These are phyloP conservation scores for Castanospermum australe DNA, from an alignment of 306 rosid species.

Conservation along the genomic window DNA sequence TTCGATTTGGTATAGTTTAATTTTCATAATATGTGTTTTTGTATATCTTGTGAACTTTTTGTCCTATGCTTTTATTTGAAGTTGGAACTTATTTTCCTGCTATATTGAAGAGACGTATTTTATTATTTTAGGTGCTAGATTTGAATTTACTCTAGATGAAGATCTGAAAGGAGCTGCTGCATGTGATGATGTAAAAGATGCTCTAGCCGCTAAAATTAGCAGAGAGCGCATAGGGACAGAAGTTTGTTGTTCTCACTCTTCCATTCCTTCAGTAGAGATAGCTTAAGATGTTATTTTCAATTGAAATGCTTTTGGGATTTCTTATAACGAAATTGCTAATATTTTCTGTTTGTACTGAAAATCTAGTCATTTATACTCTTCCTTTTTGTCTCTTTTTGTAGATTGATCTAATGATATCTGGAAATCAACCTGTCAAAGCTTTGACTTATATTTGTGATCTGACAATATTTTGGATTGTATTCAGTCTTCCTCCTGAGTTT, in stretches of 20 bases:
- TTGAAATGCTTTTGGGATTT: conserved; percentile 3
- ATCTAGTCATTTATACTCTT: background rate
- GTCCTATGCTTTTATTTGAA: background rate
- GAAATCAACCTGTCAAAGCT: conserved; percentile 84
- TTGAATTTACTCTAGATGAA: conserved; percentile 72
- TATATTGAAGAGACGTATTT: conserved; percentile 6
- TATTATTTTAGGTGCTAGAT: conserved; percentile 74
- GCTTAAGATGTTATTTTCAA: conserved; percentile 1
- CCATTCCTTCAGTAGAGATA: conserved; percentile 16
- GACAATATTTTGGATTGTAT: conserved; percentile 73
- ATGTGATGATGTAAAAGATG: conserved; percentile 77
- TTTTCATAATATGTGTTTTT: background rate
- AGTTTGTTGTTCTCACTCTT: conserved; percentile 41
- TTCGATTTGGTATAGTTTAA: conserved; percentile 70
- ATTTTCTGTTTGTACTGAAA: background rate
- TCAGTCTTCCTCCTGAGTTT: conserved; percentile 61
- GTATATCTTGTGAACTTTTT: conserved; percentile 4
- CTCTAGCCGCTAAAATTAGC: conserved; percentile 85
- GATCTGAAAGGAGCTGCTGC: conserved; percentile 87
- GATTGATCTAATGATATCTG: conserved; percentile 86
- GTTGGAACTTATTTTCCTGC: conserved; percentile 6
- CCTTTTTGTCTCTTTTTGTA: conserved; percentile 24
- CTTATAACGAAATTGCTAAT: background rate
- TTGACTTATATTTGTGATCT: conserved; percentile 67
- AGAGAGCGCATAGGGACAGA: conserved; percentile 91